Percentiles rank a stretch among this genome's conserved stretches.
Conservation (phyloP, 768 basidiomycete species). For the Hemileccinum rubropunctum region DNA sequence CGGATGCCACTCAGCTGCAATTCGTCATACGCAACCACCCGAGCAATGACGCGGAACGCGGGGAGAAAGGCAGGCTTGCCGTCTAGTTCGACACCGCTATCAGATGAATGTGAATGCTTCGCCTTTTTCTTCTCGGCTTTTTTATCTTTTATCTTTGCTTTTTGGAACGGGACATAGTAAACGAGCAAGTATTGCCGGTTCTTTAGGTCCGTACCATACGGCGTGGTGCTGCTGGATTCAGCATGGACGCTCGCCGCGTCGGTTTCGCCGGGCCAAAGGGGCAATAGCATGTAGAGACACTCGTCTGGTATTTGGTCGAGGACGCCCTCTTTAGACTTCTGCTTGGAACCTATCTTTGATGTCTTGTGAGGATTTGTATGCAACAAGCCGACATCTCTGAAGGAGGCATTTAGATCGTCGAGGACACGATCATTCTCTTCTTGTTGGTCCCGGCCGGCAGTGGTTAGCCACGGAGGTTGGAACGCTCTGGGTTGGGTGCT, state of each 20-base stretch:
- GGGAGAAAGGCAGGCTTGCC: conserved; percentile 52
- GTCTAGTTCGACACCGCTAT: conserved; percentile 29
- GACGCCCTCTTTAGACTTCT: conserved; percentile 35
- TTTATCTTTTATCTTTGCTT: conserved; percentile 11
- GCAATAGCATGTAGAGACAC: conserved; percentile 77
- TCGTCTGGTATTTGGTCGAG: conserved; percentile 65
- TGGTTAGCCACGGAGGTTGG: conserved; percentile 60
- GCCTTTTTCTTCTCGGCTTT: conserved; percentile 32
- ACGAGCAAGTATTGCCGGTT: conserved; percentile 73
- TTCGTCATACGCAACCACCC: conserved; percentile 70
- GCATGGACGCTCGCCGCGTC: conserved; percentile 41
- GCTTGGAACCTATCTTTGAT: conserved; percentile 17
- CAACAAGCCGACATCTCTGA: conserved; percentile 76
- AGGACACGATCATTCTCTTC: conserved; percentile 70
- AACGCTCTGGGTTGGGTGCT: conserved; percentile 32
- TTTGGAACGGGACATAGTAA: conserved; percentile 65
- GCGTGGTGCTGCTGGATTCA: conserved; percentile 26
- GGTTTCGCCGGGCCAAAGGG: conserved; percentile 79
- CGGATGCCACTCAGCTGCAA: conserved; percentile 71
- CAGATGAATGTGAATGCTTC: conserved; percentile 28
- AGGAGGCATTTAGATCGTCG: conserved; percentile 67
- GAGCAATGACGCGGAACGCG: conserved; percentile 71
- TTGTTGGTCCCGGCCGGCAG: conserved; percentile 60
- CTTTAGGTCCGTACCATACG: conserved; percentile 42
- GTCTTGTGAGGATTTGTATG: conserved; percentile 48